Conservation (phyloP, 1,139 yeast species). For the Spathaspora sp. region DNA sequence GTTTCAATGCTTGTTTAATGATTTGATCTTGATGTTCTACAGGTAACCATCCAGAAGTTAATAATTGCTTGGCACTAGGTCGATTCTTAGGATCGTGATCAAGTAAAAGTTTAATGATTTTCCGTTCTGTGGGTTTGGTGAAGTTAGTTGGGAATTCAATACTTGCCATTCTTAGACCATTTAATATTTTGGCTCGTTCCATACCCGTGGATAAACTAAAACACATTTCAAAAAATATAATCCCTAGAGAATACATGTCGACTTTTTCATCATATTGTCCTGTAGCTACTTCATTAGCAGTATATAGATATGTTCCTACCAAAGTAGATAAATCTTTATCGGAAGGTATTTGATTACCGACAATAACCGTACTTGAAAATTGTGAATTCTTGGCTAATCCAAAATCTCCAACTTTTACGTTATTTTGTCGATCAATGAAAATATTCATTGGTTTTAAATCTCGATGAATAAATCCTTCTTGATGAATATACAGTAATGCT, state of each 20-base stretch:
- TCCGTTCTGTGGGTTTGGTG: slow-evolving; percentile 53
- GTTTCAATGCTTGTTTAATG: slow-evolving; percentile 81
- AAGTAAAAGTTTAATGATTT: slow-evolving; percentile 61
- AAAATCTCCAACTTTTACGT: slow-evolving; percentile 94
- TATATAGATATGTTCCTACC: slow-evolving; percentile 90
- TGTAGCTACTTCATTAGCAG: slow-evolving; percentile 82
- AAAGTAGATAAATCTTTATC: slow-evolving; percentile 76
- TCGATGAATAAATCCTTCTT: slow-evolving; percentile 92
- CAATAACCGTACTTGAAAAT: slow-evolving; percentile 39
- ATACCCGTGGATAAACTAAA: slow-evolving; percentile 81
- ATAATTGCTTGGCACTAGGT: slow-evolving; percentile 73
- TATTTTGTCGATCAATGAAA: slow-evolving; percentile 86
- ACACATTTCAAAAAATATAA: slow-evolving; percentile 94
- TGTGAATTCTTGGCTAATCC: slow-evolving; percentile 87
- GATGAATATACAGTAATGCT: slow-evolving; percentile 87
- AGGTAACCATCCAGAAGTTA: slow-evolving; percentile 81
- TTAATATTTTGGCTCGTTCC: slow-evolving; percentile 80
- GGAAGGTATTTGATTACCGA: slow-evolving; percentile 39
- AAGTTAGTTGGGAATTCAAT: slow-evolving; percentile 71
- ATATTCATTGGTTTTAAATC: slow-evolving; percentile 95
- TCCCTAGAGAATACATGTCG: slow-evolving; percentile 92
- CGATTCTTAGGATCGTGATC: slow-evolving; percentile 77
- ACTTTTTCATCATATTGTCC: slow-evolving; percentile 88
- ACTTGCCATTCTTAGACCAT: slow-evolving; percentile 55
- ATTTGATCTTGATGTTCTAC: slow-evolving; percentile 88